Percentiles rank a stretch among this genome's conserved stretches.
phyloP scores from a whole-genome alignment of 768 basidiomycete species.

The Tylopilus balloui region DNA sequence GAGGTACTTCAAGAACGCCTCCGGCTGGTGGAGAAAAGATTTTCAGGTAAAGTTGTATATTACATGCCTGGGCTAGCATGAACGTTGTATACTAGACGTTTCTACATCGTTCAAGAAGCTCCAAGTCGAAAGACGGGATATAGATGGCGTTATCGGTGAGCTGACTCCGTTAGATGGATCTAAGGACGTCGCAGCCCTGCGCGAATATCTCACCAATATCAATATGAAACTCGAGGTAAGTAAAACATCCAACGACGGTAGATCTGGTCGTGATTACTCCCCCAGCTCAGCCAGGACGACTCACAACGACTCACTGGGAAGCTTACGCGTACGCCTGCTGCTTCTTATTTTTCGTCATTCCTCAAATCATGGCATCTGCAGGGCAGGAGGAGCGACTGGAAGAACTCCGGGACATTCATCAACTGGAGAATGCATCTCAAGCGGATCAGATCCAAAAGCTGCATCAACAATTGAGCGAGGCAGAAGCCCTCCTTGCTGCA shows the following conservation, averaged over 20 bases:
- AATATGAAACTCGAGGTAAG: conserved; percentile 68
- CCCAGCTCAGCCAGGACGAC: conserved; percentile 70
- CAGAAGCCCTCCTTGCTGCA: conserved; percentile 64
- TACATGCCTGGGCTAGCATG: not conserved
- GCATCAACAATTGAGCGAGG: conserved; percentile 60
- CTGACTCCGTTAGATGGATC: conserved; percentile 67
- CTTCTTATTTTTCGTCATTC: not conserved
- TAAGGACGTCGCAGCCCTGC: conserved; percentile 60
- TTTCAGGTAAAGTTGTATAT: conserved; percentile 48
- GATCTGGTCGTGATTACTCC: not conserved
- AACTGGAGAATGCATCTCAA: conserved; percentile 74
- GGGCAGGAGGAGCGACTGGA: conserved; percentile 82
- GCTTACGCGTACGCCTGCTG: conserved; percentile 56
- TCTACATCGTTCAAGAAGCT: conserved; percentile 73
- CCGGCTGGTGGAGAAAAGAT: conserved; percentile 71
- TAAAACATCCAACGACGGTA: not conserved
- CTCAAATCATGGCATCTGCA: conserved; percentile 30
- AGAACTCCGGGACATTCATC: conserved; percentile 81
- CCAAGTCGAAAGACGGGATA: conserved; percentile 65
- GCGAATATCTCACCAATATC: conserved; percentile 67
- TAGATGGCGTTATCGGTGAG: conserved; percentile 64
- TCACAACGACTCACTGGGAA: conserved; percentile 69
- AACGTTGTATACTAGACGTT: conserved; percentile 49
- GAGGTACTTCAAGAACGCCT: conserved; percentile 64
- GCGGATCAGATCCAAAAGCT: conserved; percentile 69